These are phyloP conservation scores for Aethionema arabicum DNA, from an alignment of 345 rosid species.

Conservation along the genomic window DNA sequence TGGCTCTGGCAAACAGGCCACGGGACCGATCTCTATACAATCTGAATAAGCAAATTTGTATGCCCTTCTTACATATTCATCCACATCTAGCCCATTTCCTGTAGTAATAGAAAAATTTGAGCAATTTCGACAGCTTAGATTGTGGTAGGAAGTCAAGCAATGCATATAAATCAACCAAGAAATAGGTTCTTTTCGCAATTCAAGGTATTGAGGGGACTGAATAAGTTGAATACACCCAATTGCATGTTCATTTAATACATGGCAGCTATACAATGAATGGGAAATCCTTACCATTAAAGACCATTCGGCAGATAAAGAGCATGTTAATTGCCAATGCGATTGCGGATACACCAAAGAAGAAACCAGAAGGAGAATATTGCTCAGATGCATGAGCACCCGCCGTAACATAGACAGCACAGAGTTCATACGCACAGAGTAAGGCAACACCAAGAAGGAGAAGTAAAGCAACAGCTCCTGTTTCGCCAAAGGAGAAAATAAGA, in stretches of 20 bases:
- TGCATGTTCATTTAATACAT: constrained; percentile 18
- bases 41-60: constrained; percentile 98
- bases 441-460: constrained; percentile 97
- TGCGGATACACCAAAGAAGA: constrained; percentile 98
- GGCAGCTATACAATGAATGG: constrained; percentile 17
- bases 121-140: constrained; percentile 13
- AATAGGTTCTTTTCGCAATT: constrained; percentile 2
- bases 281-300: constrained; percentile 82
- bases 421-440: constrained; percentile 92
- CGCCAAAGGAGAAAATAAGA: constrained; percentile 26
- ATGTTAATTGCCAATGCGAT: constrained; percentile 96
- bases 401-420: constrained; percentile 95
- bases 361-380: constrained; percentile 95
- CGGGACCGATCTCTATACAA: constrained; percentile 91
- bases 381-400: constrained; percentile 84
- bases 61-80: constrained; percentile 95
- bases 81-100: constrained; percentile 99
- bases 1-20: constrained; percentile 90
- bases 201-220: constrained; percentile 16
- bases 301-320: constrained; percentile 98
- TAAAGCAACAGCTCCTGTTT: constrained; percentile 91
- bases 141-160: constrained; percentile 1
- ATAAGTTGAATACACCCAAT: constrained; percentile 20
- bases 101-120: constrained; percentile 26
- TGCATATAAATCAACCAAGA: background rate